Evolutionary conservation across 2,329 filamentous ascomycete genomes (phyloP).

Genomic region (Periconia sp.): DNA sequence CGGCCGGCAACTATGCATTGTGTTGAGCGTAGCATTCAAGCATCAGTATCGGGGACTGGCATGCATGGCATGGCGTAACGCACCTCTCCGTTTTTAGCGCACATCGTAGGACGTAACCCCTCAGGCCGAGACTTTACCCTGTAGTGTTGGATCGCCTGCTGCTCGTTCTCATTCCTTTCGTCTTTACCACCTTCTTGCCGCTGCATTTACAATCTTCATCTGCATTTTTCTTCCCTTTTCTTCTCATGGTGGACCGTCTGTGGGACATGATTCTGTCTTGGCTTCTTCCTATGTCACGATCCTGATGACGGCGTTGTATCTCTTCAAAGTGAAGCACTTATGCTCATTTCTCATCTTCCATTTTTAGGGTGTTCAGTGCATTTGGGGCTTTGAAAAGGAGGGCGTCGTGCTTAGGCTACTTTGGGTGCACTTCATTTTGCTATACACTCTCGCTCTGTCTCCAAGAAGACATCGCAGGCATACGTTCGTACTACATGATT

Average conservation of each 20-base stretch:
- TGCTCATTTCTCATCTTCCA: constrained; percentile 7
- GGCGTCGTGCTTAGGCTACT: constrained; percentile 2
- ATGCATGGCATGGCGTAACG: constrained; percentile 13
- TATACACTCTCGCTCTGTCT: not conserved
- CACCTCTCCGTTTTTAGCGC: constrained; percentile 10
- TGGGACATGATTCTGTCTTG: constrained; percentile 14
- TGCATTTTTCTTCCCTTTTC: not conserved
- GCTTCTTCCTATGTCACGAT: constrained; percentile 19
- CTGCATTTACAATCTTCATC: constrained; percentile 4
- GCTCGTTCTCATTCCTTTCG: not conserved
- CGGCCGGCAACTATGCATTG: constrained; percentile 14
- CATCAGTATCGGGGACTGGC: constrained; percentile 18
- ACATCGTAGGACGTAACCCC: constrained; percentile 5
- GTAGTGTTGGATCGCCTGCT: not conserved
- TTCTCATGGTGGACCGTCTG: not conserved
- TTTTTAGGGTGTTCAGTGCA: constrained; percentile 19
- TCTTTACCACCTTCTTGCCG: constrained; percentile 4
- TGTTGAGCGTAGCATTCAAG: constrained; percentile 24
- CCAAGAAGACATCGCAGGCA: not conserved
- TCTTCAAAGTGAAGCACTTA: constrained; percentile 6
- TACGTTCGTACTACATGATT: not conserved
- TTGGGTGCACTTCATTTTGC: not conserved
- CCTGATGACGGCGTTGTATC: constrained; percentile 22
- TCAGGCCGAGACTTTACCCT: not conserved
- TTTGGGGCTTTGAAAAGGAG: constrained; percentile 12